A percentile compares a stretch with the other conserved stretches of the same genome.
These are phyloP conservation scores for Astrothelium subdiscretum DNA, from an alignment of 495 filamentous ascomycete genomes.

Conservation along the genomic window DNA sequence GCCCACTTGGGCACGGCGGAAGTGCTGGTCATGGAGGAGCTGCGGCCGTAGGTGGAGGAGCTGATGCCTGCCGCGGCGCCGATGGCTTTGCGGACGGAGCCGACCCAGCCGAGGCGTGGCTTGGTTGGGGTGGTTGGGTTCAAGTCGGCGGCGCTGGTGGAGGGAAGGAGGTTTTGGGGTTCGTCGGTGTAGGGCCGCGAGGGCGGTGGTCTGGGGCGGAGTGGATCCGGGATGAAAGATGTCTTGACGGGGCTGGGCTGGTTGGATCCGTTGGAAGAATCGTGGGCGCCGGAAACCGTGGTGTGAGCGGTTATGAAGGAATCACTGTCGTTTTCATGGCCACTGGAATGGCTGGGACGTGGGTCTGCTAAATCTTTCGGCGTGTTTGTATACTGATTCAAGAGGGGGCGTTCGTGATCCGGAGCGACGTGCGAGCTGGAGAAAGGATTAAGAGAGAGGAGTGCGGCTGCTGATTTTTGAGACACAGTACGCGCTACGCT, in stretches of 20 bases:
- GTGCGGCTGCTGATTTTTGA: conserved; percentile 8
- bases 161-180: conserved; percentile 48
- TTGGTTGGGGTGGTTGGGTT: conserved; percentile 14
- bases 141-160: conserved; percentile 21
- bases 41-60: background rate
- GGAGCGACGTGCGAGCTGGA: conserved; percentile 7
- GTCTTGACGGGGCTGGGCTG: conserved; percentile 24
- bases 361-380: conserved; percentile 3
- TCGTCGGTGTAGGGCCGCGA: conserved; percentile 29
- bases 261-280: conserved; percentile 54
- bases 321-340: conserved; percentile 30
- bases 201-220: background rate
- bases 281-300: conserved; percentile 46
- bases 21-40: background rate
- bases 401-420: conserved; percentile 16
- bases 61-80: background rate
- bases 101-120: conserved; percentile 6
- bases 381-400: conserved; percentile 1
- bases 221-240: conserved; percentile 14
- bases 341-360: background rate
- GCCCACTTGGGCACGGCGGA: background rate
- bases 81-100: background rate
- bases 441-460: conserved; percentile 3
- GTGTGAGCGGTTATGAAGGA: conserved; percentile 59
- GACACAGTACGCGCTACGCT: conserved; percentile 7